Percentiles rank a stretch among this genome's conserved stretches.
phyloP scores from a whole-genome alignment of 2,329 filamentous ascomycete species.

The Berkeleyomyces rouxiae region DNA sequence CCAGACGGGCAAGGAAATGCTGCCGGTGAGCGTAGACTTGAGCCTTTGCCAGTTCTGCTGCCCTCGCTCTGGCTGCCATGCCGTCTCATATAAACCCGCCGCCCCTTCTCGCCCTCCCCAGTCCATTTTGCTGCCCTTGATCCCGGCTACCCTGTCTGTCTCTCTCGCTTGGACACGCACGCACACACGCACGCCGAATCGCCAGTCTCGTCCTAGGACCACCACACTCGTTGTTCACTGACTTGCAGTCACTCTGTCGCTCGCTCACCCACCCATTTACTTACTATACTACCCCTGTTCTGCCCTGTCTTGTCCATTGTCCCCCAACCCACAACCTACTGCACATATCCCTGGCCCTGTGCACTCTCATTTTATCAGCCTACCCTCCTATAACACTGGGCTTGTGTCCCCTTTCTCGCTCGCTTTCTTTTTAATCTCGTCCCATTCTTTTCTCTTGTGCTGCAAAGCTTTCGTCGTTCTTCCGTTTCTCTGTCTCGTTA shows the following conservation, averaged over 20 bases:
- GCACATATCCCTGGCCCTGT: background rate
- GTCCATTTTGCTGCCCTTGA: background rate
- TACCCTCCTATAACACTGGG: constrained; percentile 1
- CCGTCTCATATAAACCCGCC: background rate
- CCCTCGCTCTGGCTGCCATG: no score
- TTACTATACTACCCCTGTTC: background rate
- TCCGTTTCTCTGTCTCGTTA: background rate
- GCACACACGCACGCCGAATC: background rate
- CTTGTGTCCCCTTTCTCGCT: constrained; percentile 1
- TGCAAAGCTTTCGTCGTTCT: background rate
- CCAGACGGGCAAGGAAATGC: no score
- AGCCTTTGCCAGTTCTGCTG: background rate
- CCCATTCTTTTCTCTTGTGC: background rate
- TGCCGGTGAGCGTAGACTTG: background rate
- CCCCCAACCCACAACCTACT: background rate
- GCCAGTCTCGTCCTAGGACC: no score
- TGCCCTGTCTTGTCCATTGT: background rate
- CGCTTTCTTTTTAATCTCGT: background rate
- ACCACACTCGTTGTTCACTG: background rate
- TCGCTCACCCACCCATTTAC: background rate
- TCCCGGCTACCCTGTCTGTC: background rate
- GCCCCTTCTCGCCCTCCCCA: background rate
- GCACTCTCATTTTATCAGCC: background rate
- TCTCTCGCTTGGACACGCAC: background rate
- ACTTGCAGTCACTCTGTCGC: background rate